These are phyloP conservation scores for Linum lewisii DNA, from an alignment of 345 rosid genomes.

Conservation along the genomic window DNA sequence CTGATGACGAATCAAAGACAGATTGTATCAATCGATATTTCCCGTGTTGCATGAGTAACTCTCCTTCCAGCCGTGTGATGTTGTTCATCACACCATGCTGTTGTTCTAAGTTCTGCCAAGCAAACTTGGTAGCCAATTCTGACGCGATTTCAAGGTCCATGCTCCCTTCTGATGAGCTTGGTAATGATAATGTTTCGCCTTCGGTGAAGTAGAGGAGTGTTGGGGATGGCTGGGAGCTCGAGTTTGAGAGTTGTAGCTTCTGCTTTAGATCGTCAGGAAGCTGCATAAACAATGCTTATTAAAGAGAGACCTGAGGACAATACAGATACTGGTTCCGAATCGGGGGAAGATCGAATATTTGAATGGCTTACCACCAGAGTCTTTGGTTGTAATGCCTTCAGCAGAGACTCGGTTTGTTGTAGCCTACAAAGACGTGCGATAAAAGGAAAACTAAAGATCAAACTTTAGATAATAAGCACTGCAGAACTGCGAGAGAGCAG, in stretches of 20 bases:
- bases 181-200: slow-evolving; percentile 37
- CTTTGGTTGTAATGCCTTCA: slow-evolving; percentile 57
- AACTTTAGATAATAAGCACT: not conserved
- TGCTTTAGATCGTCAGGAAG: slow-evolving; percentile 45
- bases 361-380: slow-evolving; percentile 40
- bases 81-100: slow-evolving; percentile 19
- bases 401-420: slow-evolving; percentile 36
- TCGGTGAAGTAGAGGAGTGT: slow-evolving; percentile 30
- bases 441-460: not conserved
- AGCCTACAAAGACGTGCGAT: slow-evolving; percentile 24
- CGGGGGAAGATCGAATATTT: not conserved
- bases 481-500: not conserved
- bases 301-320: not conserved
- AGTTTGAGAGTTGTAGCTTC: slow-evolving; percentile 21
- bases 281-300: slow-evolving; percentile 19
- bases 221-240: slow-evolving; percentile 18
- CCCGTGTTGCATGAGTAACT: slow-evolving; percentile 36
- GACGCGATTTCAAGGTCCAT: slow-evolving; percentile 39
- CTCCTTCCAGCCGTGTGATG: slow-evolving; percentile 55
- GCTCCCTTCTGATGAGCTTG: slow-evolving; percentile 22
- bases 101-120: slow-evolving; percentile 36
- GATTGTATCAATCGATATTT: slow-evolving; percentile 30
- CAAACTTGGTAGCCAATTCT: slow-evolving; percentile 36
- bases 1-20: too few relatives aligned
- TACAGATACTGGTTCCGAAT: not conserved